Conservation (phyloP, 106 monocot species). For the Acanthochlamys bracteata region DNA sequence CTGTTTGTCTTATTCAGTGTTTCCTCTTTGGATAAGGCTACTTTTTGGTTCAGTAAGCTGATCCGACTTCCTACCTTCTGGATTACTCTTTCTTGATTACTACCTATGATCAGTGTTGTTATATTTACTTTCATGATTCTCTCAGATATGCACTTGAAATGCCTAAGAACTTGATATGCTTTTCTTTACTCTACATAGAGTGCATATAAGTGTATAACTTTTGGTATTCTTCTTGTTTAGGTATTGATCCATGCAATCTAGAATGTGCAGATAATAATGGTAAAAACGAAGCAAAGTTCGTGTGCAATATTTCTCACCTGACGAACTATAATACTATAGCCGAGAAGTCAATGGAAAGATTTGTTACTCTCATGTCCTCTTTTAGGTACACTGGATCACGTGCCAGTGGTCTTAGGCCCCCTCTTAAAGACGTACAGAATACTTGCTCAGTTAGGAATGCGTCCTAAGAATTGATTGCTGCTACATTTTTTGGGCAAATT, state of each 20-base stretch:
- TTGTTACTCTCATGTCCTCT: slow-evolving; percentile 64
- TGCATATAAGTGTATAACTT: too few relatives aligned
- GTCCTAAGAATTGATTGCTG: neutral
- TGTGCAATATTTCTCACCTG: slow-evolving; percentile 78
- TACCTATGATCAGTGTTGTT: too few relatives aligned
- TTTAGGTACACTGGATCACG: slow-evolving; percentile 78
- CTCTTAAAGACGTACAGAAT: slow-evolving; percentile 66
- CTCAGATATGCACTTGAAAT: too few relatives aligned
- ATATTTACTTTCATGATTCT: too few relatives aligned
- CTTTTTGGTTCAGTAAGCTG: too few relatives aligned
- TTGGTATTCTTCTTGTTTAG: slow-evolving; percentile 16
- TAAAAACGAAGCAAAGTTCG: slow-evolving; percentile 32
- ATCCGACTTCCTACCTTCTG: too few relatives aligned
- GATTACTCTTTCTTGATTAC: too few relatives aligned
- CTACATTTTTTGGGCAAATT: too few relatives aligned
- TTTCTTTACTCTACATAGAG: too few relatives aligned
- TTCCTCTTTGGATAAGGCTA: too few relatives aligned
- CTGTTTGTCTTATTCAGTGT: too few relatives aligned
- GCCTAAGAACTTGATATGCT: too few relatives aligned
- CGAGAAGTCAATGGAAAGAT: slow-evolving; percentile 84
- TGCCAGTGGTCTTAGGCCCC: slow-evolving; percentile 81
- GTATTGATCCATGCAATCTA: neutral
- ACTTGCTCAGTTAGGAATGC: slow-evolving; percentile 33
- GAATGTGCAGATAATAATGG: slow-evolving; percentile 2
- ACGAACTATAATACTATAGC: slow-evolving; percentile 66